A percentile compares a stretch with the other conserved stretches of the same genome.
Conservation (phyloP, 257 asterid species). For the Solanum tacnaense region DNA sequence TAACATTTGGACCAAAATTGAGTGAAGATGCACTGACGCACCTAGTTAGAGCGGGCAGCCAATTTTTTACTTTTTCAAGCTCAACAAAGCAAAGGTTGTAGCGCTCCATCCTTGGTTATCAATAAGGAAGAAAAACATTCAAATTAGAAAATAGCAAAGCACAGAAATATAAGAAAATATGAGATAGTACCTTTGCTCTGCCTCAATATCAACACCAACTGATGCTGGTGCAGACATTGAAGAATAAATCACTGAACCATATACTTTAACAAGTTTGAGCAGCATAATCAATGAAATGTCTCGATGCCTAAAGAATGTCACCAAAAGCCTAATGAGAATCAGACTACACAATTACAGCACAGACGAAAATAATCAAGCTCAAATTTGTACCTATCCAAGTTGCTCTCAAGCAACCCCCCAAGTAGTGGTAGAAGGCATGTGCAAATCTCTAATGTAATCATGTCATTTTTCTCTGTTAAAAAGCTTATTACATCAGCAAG, state of each 20-base stretch:
- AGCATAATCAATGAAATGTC: slow-evolving; percentile 75
- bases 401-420: slow-evolving; percentile 61
- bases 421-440: slow-evolving; percentile 81
- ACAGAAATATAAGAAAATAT: neutral
- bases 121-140: neutral
- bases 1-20: neutral
- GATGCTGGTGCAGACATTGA: slow-evolving; percentile 73
- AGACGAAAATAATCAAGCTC: neutral
- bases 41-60: slow-evolving; percentile 73
- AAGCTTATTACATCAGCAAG: slow-evolving; percentile 80
- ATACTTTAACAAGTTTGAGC: slow-evolving; percentile 77
- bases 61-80: slow-evolving; percentile 76
- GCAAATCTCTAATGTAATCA: slow-evolving; percentile 73
- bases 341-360: neutral
- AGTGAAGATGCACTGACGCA: slow-evolving; percentile 5
- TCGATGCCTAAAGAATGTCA: slow-evolving; percentile 53
- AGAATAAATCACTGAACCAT: slow-evolving; percentile 82
- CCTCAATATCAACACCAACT: slow-evolving; percentile 96
- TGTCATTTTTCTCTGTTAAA: slow-evolving; percentile 60
- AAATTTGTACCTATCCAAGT: slow-evolving; percentile 58
- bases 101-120: slow-evolving; percentile 67
- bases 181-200: slow-evolving; percentile 72
- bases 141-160: neutral
- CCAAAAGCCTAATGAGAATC: neutral
- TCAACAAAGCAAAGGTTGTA: slow-evolving; percentile 80